Base-by-base conservation (phyloP, 352 stramenopile genomes). In the Aphanomyces euteiches region DNA sequence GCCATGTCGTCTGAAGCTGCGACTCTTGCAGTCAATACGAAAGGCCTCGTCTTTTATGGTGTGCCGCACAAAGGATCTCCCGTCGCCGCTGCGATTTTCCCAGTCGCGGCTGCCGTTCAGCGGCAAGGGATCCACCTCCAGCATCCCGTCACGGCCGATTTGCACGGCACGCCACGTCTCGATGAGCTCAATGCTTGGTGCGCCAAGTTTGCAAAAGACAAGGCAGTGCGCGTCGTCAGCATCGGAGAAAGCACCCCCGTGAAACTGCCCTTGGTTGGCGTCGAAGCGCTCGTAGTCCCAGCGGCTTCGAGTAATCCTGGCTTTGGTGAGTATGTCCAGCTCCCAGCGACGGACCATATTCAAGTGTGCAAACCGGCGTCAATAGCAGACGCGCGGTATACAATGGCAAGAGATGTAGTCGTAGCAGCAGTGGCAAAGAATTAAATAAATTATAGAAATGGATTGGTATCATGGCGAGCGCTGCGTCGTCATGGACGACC, bases 171-270 rank as follows among this genome's bases (percentile, higher is more conserved):
- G 13, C 83, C 86, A 17, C 83, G 90, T 58, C 73, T 90, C 1
- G 75, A 89, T 68, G 84, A 90, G 77, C 79, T 94, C 17, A 94
- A 94, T 72, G 83, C 90, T 43, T 90, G 83, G 80, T 92, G 84
- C 67, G 70, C 73, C 0, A 38, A 77, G 28, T 73, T 90, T 1
- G 89, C 88, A 36, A 58, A 82, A 7, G 67, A 19, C 36, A n/a
- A 63, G 21, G 61, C 60, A 8, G 89, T 92, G 19, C 64, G 79
- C 1, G 77, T 84, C 0, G 72, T 94, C 40, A 92, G 84, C 64
- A 77, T 94, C 21, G 81, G 84, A 7, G 86, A 94, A 69, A 82
- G 73, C 15, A 56, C 81, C 36, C 84, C 86, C 5, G 91, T 87
- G 53, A 76, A 81, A 8, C 69, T 90, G 0, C 84, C 84, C 1